Conservation (phyloP, 345 rosid species). For the Citrus inodora region DNA sequence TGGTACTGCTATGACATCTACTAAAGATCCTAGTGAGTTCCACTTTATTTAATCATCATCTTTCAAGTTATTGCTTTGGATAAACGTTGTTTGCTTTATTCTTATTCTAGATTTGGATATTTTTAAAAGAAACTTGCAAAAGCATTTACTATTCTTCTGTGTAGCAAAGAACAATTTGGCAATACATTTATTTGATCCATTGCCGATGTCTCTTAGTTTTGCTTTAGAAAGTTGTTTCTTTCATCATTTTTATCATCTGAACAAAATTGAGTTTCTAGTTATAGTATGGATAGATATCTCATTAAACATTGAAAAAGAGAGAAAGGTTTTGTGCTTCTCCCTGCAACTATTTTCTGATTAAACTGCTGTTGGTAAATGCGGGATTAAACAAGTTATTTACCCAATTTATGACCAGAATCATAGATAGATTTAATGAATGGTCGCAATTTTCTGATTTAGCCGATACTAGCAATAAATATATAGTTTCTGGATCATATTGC, state of each 20-base stretch:
- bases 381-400: background rate
- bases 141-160: background rate
- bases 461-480: background rate
- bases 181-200: background rate
- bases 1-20: constrained; percentile 68
- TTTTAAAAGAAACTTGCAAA: background rate
- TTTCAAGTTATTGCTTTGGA: constrained; percentile 2
- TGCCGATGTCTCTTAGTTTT: background rate
- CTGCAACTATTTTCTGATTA: background rate
- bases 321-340: background rate
- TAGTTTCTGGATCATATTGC: background rate
- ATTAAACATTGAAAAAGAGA: background rate
- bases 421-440: background rate
- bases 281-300: background rate
- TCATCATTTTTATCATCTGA: background rate
- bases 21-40: constrained; percentile 75
- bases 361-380: background rate
- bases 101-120: background rate
- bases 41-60: background rate
- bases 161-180: too few relatives aligned
- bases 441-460: background rate
- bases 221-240: background rate
- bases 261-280: background rate
- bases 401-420: background rate
- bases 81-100: background rate